Base-by-base conservation (phyloP, 1,284 basidiomycete genomes). In the Cryptococcus neoformans region DNA sequence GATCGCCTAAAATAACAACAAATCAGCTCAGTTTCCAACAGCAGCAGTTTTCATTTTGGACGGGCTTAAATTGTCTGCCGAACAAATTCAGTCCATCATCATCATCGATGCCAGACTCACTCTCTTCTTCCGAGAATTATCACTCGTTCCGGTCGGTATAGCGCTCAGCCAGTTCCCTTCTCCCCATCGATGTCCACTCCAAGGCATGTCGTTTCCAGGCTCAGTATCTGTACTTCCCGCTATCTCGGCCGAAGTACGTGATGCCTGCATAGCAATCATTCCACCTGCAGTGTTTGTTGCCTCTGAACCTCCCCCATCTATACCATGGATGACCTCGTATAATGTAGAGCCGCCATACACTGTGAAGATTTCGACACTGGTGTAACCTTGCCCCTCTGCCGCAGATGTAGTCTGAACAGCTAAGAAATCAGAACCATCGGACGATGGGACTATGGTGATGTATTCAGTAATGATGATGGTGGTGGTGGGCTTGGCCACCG, bases 111-210 rank as follows among this genome's bases (percentile, higher is more conserved):
- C 21, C 21, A 21, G n/a, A 41, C 40, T 41, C n/a, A 41, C 40
- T 41, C 40, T 41, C n/a, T 49, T 49, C 28, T 38, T 41, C 38
- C 40, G 49, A n/a, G 34, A 12, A 16, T 40, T 12, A 11, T 17
- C n/a, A 4, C 21, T 21, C 8, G n/a, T 16, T 4, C 37, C 36
- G 37, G 12, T n/a, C 4, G 37, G 49, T 17, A 50, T 38, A 17
- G 49, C 49, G 49, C 37, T 50, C 49, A 50, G 21, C 49, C 49
- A 50, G n/a, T 38, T 36, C 34, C 48, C 48, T n/a, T 39, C 2
- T 36, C 49, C 49, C 36, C n/a, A 39, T 16, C 7, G 21, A 21
- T 35, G 14, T 35, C 46, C 16, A 48, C 14, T 21, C 44, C 14
- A 28, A n/a, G 10, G 14, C 46, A 28, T 21, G 6, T 17, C 46